Conservation (phyloP, 257 asterid species). For the Fraxinus cuspidata region DNA sequence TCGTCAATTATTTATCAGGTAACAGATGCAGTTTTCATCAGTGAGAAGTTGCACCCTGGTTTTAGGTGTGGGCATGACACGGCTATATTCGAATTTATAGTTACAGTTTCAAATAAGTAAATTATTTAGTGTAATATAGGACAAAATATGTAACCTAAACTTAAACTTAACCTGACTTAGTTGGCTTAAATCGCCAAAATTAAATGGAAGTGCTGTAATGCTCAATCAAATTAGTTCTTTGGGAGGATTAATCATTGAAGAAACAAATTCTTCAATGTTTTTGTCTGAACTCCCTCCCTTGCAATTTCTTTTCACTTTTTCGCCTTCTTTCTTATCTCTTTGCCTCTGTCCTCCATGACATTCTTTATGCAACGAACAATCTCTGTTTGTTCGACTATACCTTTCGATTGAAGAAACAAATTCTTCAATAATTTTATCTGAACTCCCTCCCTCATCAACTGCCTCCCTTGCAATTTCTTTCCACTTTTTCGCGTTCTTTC, state of each 20-base stretch:
- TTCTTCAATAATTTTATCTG: constrained; percentile 27
- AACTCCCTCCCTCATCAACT: constrained; percentile 25
- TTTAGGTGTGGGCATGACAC: too few species aligned
- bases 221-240: too few species aligned
- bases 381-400: constrained; percentile 17
- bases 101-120: too few species aligned
- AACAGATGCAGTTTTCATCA: too few species aligned
- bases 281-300: constrained; percentile 27
- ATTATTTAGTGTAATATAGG: too few species aligned
- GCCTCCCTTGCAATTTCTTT: constrained; percentile 22
- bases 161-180: too few species aligned
- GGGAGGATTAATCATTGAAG: not conserved
- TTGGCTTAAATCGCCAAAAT: too few species aligned
- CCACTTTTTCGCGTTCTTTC: constrained; percentile 24
- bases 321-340: constrained; percentile 15
- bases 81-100: too few species aligned
- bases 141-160: too few species aligned
- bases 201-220: too few species aligned
- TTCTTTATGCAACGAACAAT: not conserved
- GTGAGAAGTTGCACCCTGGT: too few species aligned
- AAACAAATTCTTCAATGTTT: constrained; percentile 25
- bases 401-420: constrained; percentile 15
- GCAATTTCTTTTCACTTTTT: constrained; percentile 27
- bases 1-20: too few species aligned
- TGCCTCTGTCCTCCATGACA: constrained; percentile 23